A percentile compares a stretch with the other conserved stretches of the same genome.
phyloP scores from a whole-genome alignment of 2,329 filamentous ascomycete species.

The Neonectria ditissima region DNA sequence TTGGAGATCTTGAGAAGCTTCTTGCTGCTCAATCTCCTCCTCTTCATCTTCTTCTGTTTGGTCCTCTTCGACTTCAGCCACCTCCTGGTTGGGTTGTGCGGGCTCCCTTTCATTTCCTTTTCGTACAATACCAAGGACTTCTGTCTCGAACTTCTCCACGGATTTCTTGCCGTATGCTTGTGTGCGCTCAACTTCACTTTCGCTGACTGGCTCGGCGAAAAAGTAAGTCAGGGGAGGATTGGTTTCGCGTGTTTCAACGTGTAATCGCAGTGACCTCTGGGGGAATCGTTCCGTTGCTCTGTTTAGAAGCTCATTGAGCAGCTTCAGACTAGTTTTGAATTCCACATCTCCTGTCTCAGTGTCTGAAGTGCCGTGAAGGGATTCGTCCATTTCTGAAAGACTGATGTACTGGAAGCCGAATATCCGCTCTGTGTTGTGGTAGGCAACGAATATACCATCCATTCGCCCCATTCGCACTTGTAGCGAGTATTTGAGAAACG shows the following conservation, averaged over 20 bases:
- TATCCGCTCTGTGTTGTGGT: constrained; percentile 92
- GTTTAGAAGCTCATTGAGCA: constrained; percentile 85
- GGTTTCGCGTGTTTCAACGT: constrained; percentile 80
- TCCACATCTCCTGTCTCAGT: constrained; percentile 80
- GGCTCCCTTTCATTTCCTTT: constrained; percentile 45
- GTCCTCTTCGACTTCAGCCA: constrained; percentile 26
- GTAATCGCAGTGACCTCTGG: constrained; percentile 78
- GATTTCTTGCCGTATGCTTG: constrained; percentile 75
- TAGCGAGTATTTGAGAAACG: constrained; percentile 95
- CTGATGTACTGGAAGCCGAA: constrained; percentile 98
- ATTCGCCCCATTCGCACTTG: constrained; percentile 98
- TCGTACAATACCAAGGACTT: constrained; percentile 65
- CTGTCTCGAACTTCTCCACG: constrained; percentile 76
- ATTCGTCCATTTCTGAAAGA: constrained; percentile 86
- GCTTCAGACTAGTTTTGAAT: constrained; percentile 81
- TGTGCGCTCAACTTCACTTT: constrained; percentile 78
- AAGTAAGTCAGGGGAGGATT: constrained; percentile 81
- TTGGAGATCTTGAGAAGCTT: constrained; percentile 37
- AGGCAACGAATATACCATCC: constrained; percentile 98
- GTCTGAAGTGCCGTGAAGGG: constrained; percentile 83
- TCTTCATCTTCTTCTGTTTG: constrained; percentile 43
- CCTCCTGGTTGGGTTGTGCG: constrained; percentile 10
- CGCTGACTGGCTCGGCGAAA: constrained; percentile 85
- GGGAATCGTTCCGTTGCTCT: constrained; percentile 82
- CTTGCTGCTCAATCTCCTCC: constrained; percentile 38